Evolutionary conservation across 208 protist genomes (phyloP).

Genomic region (Tritrichomonas foetus): DNA sequence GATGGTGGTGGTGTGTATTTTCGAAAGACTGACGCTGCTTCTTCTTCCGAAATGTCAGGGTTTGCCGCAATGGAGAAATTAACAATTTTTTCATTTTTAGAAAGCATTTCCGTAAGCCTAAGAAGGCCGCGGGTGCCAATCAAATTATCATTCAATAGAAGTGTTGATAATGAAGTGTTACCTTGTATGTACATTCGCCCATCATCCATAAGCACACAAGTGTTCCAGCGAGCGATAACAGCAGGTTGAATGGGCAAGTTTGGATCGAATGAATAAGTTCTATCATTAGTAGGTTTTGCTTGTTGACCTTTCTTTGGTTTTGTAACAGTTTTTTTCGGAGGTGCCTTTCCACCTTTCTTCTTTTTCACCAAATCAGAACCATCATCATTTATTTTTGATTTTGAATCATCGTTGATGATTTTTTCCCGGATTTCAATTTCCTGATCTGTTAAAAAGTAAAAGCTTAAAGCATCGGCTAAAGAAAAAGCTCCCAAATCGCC

Average conservation of each 20-base stretch:
- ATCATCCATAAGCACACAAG: not conserved
- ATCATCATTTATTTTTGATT: not conserved
- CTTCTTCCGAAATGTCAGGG: not conserved
- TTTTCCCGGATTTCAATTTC: not conserved
- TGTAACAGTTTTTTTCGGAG: not conserved
- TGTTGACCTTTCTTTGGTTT: not conserved
- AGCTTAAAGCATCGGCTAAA: conserved; percentile 2
- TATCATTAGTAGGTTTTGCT: not conserved
- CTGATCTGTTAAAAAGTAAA: not conserved
- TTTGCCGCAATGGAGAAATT: not conserved
- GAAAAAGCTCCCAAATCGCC: conserved; percentile 21
- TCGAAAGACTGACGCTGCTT: too few relatives aligned
- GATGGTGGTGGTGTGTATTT: too few relatives aligned
- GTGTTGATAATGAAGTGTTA: not conserved
- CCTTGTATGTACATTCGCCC: not conserved
- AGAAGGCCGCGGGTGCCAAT: not conserved
- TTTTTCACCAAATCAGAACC: not conserved
- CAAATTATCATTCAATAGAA: not conserved
- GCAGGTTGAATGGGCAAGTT: not conserved
- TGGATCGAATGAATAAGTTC: not conserved
- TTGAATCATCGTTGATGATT: not conserved
- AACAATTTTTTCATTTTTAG: not conserved
- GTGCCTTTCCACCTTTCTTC: conserved; percentile 10
- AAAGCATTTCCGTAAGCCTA: not conserved
- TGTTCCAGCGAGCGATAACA: not conserved